These are phyloP conservation scores for Leccinum olivaceopallidum DNA, from an alignment of 768 basidiomycete species.

Conservation along the genomic window DNA sequence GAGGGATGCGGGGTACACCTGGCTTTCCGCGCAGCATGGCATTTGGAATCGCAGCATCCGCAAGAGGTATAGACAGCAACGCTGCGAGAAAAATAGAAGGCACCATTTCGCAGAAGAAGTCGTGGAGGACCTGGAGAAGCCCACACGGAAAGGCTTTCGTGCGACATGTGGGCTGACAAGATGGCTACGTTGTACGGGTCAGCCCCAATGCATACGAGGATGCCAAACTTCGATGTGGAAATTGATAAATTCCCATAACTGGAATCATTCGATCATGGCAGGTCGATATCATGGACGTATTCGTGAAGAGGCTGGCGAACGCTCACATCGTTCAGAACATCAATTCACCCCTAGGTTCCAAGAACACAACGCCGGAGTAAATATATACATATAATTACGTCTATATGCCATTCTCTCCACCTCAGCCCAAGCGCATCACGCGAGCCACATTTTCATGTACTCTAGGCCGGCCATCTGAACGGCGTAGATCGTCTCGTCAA, in stretches of 20 bases:
- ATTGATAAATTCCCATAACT: not conserved
- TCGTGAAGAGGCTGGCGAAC: too few species aligned
- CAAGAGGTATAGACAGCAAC: conserved; percentile 13
- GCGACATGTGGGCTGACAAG: not conserved
- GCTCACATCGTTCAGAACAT: not conserved
- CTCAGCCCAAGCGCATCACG: not conserved
- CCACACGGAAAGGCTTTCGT: not conserved
- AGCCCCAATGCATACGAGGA: not conserved
- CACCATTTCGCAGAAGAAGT: not conserved
- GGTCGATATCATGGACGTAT: not conserved
- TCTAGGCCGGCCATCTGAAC: not conserved
- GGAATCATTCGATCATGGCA: not conserved
- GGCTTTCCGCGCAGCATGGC: conserved; percentile 26
- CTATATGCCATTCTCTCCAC: not conserved
- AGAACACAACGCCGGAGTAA: not conserved
- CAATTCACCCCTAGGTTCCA: not conserved
- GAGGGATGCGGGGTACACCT: conserved; percentile 15
- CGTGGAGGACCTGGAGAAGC: not conserved
- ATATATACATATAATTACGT: not conserved
- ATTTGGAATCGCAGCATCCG: conserved; percentile 21
- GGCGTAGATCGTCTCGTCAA: not conserved
- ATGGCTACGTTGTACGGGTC: not conserved
- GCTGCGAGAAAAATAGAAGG: conserved; percentile 5
- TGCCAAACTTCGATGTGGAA: not conserved
- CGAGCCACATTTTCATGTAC: not conserved